These are phyloP conservation scores for Penicillium longicatenatum DNA, from an alignment of 495 filamentous ascomycete genomes.

Conservation along the genomic window DNA sequence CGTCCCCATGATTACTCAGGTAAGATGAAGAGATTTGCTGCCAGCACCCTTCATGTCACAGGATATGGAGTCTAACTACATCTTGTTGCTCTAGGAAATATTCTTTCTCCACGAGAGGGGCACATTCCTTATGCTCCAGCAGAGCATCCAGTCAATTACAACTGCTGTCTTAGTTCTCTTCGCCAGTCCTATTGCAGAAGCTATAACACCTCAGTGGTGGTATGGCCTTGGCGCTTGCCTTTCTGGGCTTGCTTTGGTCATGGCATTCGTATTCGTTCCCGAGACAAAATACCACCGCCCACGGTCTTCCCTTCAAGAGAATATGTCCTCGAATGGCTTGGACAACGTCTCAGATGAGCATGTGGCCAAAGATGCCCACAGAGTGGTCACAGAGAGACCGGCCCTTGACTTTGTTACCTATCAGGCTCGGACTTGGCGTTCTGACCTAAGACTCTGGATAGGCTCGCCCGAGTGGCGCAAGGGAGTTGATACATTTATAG, in stretches of 20 bases:
- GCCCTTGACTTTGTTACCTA: conserved; percentile 28
- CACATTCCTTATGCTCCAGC: conserved; percentile 35
- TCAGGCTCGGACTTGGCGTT: conserved; percentile 25
- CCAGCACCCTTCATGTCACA: background rate
- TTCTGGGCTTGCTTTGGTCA: conserved; percentile 44
- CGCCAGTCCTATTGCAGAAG: conserved; percentile 37
- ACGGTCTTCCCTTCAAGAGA: conserved; percentile 22
- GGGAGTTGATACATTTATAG: conserved; percentile 25
- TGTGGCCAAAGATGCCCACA: background rate
- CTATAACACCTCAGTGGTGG: conserved; percentile 39
- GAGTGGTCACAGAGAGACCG: conserved; percentile 21
- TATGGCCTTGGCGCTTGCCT: conserved; percentile 37
- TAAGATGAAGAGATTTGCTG: background rate
- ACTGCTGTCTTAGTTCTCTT: conserved; percentile 33
- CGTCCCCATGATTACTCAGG: conserved; percentile 43
- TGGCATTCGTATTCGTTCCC: conserved; percentile 66
- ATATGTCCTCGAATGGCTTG: background rate
- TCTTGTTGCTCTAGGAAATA: conserved; percentile 26
- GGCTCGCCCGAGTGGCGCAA: conserved; percentile 31
- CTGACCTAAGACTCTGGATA: conserved; percentile 32
- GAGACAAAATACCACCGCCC: conserved; percentile 61
- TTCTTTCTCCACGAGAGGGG: conserved; percentile 40
- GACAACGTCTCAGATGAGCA: conserved; percentile 14
- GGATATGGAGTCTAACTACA: background rate
- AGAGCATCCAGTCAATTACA: conserved; percentile 32